These are phyloP conservation scores for Ophiostoma populinum DNA, from an alignment of 2,329 filamentous ascomycete genomes.

Conservation along the genomic window DNA sequence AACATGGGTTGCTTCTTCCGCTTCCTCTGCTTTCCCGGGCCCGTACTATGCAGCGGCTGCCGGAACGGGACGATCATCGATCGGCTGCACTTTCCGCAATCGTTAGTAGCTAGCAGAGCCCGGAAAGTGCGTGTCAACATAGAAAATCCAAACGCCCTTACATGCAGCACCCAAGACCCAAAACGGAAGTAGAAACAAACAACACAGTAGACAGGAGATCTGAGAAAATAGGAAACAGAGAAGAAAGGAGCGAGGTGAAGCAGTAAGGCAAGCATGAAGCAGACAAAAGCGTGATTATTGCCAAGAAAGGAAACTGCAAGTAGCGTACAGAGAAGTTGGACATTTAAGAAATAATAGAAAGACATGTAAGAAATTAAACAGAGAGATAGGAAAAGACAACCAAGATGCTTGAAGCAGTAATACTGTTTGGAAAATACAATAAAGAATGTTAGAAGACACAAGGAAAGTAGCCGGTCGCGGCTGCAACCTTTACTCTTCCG, in stretches of 20 bases:
- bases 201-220: background rate
- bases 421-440: background rate
- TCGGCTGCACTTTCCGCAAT: conserved; percentile 1
- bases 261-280: background rate
- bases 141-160: conserved; percentile 10
- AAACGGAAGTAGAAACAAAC: background rate
- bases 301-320: conserved; percentile 1
- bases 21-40: background rate
- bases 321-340: background rate
- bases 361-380: conserved; percentile 3
- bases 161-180: conserved; percentile 7
- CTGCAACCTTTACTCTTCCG: conserved; percentile 31
- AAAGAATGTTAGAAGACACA: background rate
- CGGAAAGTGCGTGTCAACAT: background rate
- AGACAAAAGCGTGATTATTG: background rate
- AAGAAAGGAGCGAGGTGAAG: background rate
- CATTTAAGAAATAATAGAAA: conserved; percentile 1
- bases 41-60: background rate
- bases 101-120: background rate
- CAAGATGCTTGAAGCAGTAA: background rate
- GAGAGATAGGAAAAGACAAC: background rate
- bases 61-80: background rate
- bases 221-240: background rate
- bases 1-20: background rate
- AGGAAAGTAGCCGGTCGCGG: background rate